Percentiles rank a stretch among this genome's conserved stretches.
Conservation (phyloP, 345 rosid genomes). For the Rhizophora mangle region DNA sequence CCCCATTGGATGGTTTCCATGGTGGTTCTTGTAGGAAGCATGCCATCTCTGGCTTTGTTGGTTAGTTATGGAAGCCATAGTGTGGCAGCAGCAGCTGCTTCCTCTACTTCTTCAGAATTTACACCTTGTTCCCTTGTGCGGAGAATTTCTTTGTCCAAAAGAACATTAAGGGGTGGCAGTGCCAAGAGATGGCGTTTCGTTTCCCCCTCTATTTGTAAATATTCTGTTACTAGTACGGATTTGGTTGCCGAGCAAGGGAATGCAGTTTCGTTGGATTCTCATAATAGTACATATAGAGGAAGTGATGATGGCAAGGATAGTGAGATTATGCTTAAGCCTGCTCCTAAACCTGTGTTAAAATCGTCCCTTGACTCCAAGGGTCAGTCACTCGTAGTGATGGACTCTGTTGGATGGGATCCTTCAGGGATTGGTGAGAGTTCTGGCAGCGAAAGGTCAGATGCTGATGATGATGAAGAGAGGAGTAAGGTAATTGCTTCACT, state of each 20-base stretch:
- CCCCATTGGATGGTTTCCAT: not conserved
- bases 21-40: conserved; percentile 3
- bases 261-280: conserved; percentile 45
- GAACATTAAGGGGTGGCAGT: conserved; percentile 32
- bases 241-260: conserved; percentile 57
- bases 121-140: conserved; percentile 50
- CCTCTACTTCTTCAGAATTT: conserved; percentile 37
- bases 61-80: not conserved
- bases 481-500: conserved; percentile 76
- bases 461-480: conserved; percentile 51
- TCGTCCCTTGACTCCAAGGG: conserved; percentile 27
- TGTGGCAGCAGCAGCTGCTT: conserved; percentile 11
- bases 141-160: conserved; percentile 57
- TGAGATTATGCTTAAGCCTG: conserved; percentile 66
- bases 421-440: conserved; percentile 16
- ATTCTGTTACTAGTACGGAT: conserved; percentile 71
- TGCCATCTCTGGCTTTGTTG: not conserved
- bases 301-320: conserved; percentile 37
- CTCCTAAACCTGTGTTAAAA: conserved; percentile 76
- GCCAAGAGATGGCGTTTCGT: conserved; percentile 48
- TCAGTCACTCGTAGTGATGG: conserved; percentile 12
- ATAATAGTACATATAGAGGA: conserved; percentile 40
- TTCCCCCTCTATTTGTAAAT: conserved; percentile 44
- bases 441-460: conserved; percentile 27
- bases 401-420: conserved; percentile 40